Base-by-base conservation (phyloP, 1,284 basidiomycete genomes). In the Rhodotorula sp. region DNA sequence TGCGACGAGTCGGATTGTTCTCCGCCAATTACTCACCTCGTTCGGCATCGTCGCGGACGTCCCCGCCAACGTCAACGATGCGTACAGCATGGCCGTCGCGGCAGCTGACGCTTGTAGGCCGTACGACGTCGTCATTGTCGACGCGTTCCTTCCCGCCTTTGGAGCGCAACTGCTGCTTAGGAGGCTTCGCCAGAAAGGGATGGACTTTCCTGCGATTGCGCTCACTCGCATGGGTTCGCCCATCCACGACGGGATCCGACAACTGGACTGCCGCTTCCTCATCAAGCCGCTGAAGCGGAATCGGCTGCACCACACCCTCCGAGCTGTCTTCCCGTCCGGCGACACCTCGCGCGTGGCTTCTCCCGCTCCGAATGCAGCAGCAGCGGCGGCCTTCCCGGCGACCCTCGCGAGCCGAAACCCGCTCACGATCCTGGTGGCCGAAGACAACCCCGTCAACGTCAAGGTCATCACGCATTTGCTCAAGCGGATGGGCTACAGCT, bases 251-350 rank as follows among this genome's bases (percentile, higher is more conserved):
- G 73, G 68, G 56, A 64, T 73, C 63, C 68, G 71, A 14, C 37
- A 61, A 30, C 69, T 71, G 29, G 69, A 71, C 51, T 71, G 72
- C 67, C 63, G 53, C 20, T 71, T 73, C 67, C 65, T 75, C 55
- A 75, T 75, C 68, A 75, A 75, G 55, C 73, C 73, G 10, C 69
- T 75, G 65, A 75, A 75, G 62, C 71, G 73, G 26, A 75, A 73
- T 42, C 73, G 73, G 1, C 62, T 75, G 8, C 71, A 73, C 48
- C 73, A 75, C 62, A 70, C 73, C 8, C 61, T 75, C 6, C 71
- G 73, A 1, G 65, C 68, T 24, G 67, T 73, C 59, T 73, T 75
- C 51, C 73, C 73, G 1, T 33, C 71, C 1, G 60, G 63, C 44
- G 69, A 72, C 17, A 45, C 61, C 0, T 58, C 71, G 3, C 69